phyloP scores from a whole-genome alignment of 768 basidiomycete species.

The Tylopilus vinaceipallidus region DNA sequence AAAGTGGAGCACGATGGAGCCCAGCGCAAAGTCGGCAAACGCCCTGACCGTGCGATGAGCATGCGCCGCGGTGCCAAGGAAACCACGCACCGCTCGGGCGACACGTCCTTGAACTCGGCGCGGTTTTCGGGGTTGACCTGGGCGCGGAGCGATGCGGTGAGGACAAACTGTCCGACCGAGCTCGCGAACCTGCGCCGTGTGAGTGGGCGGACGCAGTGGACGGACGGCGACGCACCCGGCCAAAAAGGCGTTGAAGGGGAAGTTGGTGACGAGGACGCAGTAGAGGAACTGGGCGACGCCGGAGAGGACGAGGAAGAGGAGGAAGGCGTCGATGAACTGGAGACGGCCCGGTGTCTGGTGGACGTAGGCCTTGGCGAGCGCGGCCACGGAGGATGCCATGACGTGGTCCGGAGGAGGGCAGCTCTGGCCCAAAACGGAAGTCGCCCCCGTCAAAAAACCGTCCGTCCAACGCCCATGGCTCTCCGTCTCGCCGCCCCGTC shows the following conservation, averaged over 20 bases:
- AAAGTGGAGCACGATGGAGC: constrained; percentile 95
- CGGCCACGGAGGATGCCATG: constrained; percentile 38
- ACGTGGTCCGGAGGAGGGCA: constrained; percentile 21
- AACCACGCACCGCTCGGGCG: constrained; percentile 79
- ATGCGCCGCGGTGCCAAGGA: not conserved
- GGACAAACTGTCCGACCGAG: constrained; percentile 94
- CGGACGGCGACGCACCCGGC: constrained; percentile 66
- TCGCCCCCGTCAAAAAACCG: constrained; percentile 7
- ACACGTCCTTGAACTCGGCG: constrained; percentile 82
- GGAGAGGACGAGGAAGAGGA: constrained; percentile 87
- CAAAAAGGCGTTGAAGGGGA: constrained; percentile 96
- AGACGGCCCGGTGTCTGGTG: constrained; percentile 77
- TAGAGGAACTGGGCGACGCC: constrained; percentile 91
- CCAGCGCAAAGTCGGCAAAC: constrained; percentile 93
- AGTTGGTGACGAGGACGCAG: constrained; percentile 87
- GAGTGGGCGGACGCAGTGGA: not conserved
- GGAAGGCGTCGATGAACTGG: constrained; percentile 92
- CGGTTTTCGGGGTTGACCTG: constrained; percentile 90
- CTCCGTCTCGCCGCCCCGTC: constrained; percentile 25
- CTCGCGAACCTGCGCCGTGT: constrained; percentile 74
- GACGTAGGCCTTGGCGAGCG: constrained; percentile 76
- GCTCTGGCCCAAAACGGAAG: constrained; percentile 14
- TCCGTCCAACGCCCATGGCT: constrained; percentile 21
- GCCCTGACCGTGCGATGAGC: constrained; percentile 53
- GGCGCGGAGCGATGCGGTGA: constrained; percentile 86